These are phyloP conservation scores for Nyctanthes arbortristis DNA, from an alignment of 257 asterid genomes.

Conservation along the genomic window DNA sequence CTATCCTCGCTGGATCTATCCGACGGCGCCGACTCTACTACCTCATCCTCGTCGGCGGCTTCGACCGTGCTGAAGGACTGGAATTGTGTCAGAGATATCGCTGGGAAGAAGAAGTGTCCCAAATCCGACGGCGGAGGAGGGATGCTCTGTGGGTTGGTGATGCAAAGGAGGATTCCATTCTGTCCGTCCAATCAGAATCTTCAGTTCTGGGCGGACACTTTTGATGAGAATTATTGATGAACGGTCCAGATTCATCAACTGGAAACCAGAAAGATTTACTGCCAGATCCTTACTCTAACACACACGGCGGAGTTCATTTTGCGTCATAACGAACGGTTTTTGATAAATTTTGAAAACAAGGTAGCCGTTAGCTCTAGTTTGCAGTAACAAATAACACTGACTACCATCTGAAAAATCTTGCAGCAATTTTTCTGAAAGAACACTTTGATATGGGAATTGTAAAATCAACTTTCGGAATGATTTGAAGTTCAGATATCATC, in stretches of 20 bases:
- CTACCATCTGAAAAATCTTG: no score
- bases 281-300: no score
- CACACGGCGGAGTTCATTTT: conserved; percentile 19
- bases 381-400: no score
- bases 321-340: not conserved
- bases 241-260: conserved; percentile 28
- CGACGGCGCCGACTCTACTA: conserved; percentile 66
- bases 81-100: conserved; percentile 56
- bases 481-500: no score
- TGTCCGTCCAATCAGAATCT: conserved; percentile 67
- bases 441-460: no score
- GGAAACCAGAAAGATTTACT: conserved; percentile 7
- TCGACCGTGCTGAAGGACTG: conserved; percentile 68
- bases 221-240: conserved; percentile 38
- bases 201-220: conserved; percentile 46
- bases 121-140: conserved; percentile 51
- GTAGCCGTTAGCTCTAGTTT: conserved; percentile 14
- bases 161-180: conserved; percentile 56
- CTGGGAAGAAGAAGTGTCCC: conserved; percentile 51
- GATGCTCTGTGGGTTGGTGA: conserved; percentile 66
- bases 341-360: conserved; percentile 13
- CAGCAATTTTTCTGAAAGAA: no score
- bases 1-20: conserved; percentile 40
- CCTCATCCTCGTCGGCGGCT: conserved; percentile 61
- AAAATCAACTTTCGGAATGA: no score